Conservation (phyloP, 1,284 basidiomycete species). For the Trichosporon coremiiforme region DNA sequence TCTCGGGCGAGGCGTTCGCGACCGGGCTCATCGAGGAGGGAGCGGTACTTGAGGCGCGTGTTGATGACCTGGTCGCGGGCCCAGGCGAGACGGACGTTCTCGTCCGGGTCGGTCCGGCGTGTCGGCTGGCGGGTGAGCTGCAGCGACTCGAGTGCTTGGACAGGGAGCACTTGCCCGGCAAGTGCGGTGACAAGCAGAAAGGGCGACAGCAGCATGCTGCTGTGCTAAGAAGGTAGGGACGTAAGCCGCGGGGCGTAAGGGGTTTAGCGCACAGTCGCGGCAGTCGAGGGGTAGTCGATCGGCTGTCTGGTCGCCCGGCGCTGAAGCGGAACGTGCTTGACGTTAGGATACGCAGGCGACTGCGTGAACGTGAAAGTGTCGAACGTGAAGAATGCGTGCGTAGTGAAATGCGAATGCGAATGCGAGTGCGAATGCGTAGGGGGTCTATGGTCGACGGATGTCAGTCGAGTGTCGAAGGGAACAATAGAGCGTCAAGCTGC, state of each 20-base stretch:
- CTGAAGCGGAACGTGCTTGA: neutral
- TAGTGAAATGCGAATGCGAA: neutral
- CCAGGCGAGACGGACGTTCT: slow-evolving; percentile 8
- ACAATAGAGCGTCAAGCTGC: slow-evolving; percentile 1
- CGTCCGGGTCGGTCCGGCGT: neutral
- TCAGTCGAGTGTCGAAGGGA: neutral
- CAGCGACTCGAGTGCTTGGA: neutral
- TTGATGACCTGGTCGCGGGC: slow-evolving; percentile 16
- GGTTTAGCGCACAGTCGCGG: neutral
- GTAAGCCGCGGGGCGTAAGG: neutral
- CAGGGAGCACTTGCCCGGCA: neutral
- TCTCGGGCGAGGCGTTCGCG: slow-evolving; percentile 8
- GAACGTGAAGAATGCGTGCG: neutral
- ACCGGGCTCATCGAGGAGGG: neutral
- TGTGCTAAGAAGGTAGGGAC: no score
- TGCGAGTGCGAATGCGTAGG: no score
- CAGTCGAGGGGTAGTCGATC: neutral
- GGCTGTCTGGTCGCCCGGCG: neutral
- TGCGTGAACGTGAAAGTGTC: neutral
- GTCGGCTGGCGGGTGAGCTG: neutral
- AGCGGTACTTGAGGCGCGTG: slow-evolving; percentile 14
- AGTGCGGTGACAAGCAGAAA: neutral
- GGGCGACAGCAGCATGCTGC: neutral
- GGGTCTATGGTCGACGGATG: neutral
- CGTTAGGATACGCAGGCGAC: neutral